Evolutionary conservation across 2,329 filamentous ascomycete species (phyloP).

Genomic region (Cladophialophora exuberans): DNA sequence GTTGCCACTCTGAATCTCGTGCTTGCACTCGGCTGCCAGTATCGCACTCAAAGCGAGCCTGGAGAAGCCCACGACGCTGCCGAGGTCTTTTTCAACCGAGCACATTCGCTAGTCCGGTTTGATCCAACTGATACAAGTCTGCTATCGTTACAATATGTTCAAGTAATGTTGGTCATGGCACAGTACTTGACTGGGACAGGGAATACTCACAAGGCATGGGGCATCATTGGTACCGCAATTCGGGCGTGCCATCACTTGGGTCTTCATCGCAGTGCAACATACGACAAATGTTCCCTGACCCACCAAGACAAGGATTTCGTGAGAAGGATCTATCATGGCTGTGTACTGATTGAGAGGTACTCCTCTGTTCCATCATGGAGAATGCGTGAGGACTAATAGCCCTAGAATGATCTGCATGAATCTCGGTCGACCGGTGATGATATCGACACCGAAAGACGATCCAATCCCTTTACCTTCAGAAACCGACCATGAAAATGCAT

Average conservation of each 20-base stretch:
- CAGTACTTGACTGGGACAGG: conserved; percentile 56
- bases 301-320: conserved; percentile 36
- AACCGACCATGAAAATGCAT: conserved; percentile 38
- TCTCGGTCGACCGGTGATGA: conserved; percentile 44
- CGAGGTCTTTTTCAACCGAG: conserved; percentile 48
- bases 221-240: conserved; percentile 51
- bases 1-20: conserved; percentile 52
- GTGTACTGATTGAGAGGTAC: conserved; percentile 39
- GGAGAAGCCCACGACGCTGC: conserved; percentile 37
- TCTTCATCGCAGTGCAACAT: conserved; percentile 47
- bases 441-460: conserved; percentile 36
- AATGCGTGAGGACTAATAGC: background rate
- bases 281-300: conserved; percentile 26
- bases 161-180: conserved; percentile 52
- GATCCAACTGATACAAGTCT: conserved; percentile 39
- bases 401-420: conserved; percentile 42
- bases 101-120: conserved; percentile 48
- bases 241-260: conserved; percentile 53
- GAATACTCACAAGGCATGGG: conserved; percentile 54
- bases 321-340: conserved; percentile 39
- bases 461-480: conserved; percentile 37
- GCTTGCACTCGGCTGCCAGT: conserved; percentile 51
- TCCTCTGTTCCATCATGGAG: background rate
- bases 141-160: conserved; percentile 49
- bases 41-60: conserved; percentile 44